Conservation (phyloP, 1,284 basidiomycete species). For the Amylostereum areolatum region DNA sequence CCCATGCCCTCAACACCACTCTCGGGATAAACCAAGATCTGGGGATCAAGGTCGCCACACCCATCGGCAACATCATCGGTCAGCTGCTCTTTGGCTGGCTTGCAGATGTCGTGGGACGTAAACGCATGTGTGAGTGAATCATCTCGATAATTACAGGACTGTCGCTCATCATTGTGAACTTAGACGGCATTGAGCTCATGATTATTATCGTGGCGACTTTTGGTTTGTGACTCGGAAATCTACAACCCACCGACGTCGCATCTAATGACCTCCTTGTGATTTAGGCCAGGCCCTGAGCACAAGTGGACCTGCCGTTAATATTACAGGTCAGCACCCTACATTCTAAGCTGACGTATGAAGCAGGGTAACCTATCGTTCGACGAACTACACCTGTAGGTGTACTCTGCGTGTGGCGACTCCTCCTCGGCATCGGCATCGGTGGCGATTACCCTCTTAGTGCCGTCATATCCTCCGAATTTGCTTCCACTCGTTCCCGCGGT, state of each 20-base stretch:
- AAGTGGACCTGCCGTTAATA: constrained; percentile 50
- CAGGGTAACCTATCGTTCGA: constrained; percentile 63
- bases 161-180: constrained; percentile 15
- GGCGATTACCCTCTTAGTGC: constrained; percentile 68
- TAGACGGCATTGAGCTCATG: constrained; percentile 70
- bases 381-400: constrained; percentile 16
- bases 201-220: constrained; percentile 65
- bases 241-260: no score
- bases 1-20: constrained; percentile 12
- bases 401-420: not conserved
- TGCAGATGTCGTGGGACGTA: constrained; percentile 67
- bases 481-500: constrained; percentile 66
- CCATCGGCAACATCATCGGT: constrained; percentile 40
- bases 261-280: no score
- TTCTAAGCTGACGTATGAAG: constrained; percentile 27
- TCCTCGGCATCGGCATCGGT: constrained; percentile 66
- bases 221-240: constrained; percentile 13
- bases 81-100: constrained; percentile 73
- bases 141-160: constrained; percentile 12
- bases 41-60: constrained; percentile 59
- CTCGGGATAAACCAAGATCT: constrained; percentile 52
- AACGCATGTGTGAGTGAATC: constrained; percentile 55
- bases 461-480: constrained; percentile 73
- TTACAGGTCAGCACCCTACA: constrained; percentile 38
- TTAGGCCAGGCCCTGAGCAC: constrained; percentile 49